phyloP scores from a whole-genome alignment of 23 red algal species.

The Gracilariopsis chorda region DNA sequence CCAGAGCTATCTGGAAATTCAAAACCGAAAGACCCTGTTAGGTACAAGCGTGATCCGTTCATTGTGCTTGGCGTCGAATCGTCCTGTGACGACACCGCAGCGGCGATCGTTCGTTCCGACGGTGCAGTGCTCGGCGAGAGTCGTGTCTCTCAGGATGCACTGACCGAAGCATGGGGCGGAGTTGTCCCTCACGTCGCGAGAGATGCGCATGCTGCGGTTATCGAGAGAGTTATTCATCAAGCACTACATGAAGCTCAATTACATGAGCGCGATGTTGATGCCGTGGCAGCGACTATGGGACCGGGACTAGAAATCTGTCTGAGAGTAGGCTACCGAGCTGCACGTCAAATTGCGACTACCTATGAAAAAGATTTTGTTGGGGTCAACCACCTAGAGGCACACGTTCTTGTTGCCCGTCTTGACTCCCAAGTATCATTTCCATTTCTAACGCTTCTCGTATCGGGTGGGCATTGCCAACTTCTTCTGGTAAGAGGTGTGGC shows the following conservation, averaged over 20 bases:
- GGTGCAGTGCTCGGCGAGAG: constrained; percentile 77
- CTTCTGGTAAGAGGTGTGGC: constrained; percentile 74
- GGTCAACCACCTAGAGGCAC: constrained; percentile 95
- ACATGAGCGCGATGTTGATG: constrained; percentile 36
- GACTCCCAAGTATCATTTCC: constrained; percentile 57
- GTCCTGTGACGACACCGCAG: constrained; percentile 97
- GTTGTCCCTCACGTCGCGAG: constrained; percentile 88
- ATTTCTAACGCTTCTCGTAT: constrained; percentile 85
- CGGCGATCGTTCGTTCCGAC: constrained; percentile 76
- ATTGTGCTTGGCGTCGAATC: constrained; percentile 92
- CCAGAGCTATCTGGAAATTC: constrained; percentile 52
- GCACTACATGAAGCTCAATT: constrained; percentile 62
- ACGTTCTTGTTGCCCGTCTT: constrained; percentile 79
- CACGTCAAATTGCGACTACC: constrained; percentile 7
- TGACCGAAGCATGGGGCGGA: constrained; percentile 84
- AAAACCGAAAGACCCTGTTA: not conserved
- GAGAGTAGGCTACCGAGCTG: constrained; percentile 87
- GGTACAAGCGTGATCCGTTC: constrained; percentile 22
- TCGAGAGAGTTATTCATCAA: constrained; percentile 59
- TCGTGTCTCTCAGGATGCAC: constrained; percentile 69
- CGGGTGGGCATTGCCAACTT: constrained; percentile 96
- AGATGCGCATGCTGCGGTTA: constrained; percentile 80
- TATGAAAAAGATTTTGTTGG: constrained; percentile 74
- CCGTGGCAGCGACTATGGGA: constrained; percentile 91
- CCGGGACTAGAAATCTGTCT: constrained; percentile 96